Percentiles rank a stretch among this genome's conserved stretches.
phyloP scores from a whole-genome alignment of 2,329 filamentous ascomycete species.

The Aspergillus costaricaensis region DNA sequence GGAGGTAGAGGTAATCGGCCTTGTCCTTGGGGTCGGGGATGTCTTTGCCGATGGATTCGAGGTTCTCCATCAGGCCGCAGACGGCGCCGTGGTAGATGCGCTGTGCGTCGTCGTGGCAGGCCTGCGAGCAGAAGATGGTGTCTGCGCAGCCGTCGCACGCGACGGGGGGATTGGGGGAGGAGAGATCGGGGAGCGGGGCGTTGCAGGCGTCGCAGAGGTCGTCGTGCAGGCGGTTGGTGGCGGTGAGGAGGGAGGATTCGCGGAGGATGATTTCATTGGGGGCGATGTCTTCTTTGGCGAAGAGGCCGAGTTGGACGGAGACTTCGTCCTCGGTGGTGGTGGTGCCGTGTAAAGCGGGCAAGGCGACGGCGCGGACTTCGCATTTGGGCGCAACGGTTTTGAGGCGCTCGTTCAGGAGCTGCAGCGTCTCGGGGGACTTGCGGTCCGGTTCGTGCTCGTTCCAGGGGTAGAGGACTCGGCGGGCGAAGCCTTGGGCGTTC shows the following conservation, averaged over 20 bases:
- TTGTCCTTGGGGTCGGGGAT: conserved; percentile 58
- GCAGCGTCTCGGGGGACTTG: conserved; percentile 57
- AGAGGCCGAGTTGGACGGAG: conserved; percentile 79
- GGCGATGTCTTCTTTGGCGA: conserved; percentile 77
- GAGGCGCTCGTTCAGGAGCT: conserved; percentile 71
- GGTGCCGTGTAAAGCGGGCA: conserved; percentile 67
- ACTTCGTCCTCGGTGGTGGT: conserved; percentile 35
- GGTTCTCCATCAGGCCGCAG: conserved; percentile 54
- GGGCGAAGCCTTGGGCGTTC: conserved; percentile 42
- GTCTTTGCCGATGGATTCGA: conserved; percentile 61
- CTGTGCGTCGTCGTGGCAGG: conserved; percentile 59
- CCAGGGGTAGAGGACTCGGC: conserved; percentile 64
- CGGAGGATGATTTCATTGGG: conserved; percentile 75
- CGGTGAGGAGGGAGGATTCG: conserved; percentile 84
- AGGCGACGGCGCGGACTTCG: conserved; percentile 71
- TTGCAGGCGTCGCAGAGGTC: conserved; percentile 89
- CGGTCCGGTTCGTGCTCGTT: conserved; percentile 63
- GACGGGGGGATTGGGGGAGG: conserved; percentile 38
- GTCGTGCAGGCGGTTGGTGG: conserved; percentile 84
- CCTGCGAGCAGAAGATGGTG: conserved; percentile 61
- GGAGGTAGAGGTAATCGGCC: conserved; percentile 61
- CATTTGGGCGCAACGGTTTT: conserved; percentile 74
- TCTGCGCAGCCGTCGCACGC: conserved; percentile 59
- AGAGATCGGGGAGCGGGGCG: conserved; percentile 65
- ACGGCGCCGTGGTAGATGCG: conserved; percentile 60